phyloP scores from a whole-genome alignment of 495 filamentous ascomycete genomes.

The Monascus purpureus region DNA sequence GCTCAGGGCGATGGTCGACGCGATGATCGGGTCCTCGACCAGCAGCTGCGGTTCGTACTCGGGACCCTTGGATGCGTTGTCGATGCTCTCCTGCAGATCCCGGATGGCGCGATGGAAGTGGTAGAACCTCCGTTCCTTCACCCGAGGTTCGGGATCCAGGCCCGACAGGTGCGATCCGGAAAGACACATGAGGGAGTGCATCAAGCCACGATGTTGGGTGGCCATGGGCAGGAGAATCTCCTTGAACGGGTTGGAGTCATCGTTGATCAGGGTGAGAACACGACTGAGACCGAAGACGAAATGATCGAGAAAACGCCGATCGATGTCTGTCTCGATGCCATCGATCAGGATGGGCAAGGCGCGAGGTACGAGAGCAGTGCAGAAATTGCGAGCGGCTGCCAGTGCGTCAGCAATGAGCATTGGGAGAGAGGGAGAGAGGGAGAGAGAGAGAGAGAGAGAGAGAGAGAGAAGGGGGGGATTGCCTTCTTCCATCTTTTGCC shows the following conservation, averaged over 20 bases:
- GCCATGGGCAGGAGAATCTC: constrained; percentile 80
- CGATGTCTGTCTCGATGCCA: constrained; percentile 73
- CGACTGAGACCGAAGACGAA: constrained; percentile 70
- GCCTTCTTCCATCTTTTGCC: constrained; percentile 66
- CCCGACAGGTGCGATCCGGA: constrained; percentile 65
- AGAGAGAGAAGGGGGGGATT: too few species aligned
- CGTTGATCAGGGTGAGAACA: constrained; percentile 71
- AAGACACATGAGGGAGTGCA: constrained; percentile 84
- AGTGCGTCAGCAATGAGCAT: too few species aligned
- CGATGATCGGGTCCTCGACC: constrained; percentile 45
- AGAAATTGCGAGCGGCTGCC: too few species aligned
- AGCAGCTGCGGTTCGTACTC: constrained; percentile 23
- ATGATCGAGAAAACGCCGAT: constrained; percentile 74
- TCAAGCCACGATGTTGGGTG: constrained; percentile 66
- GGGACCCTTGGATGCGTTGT: constrained; percentile 12
- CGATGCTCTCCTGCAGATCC: constrained; percentile 32
- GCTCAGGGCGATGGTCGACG: constrained; percentile 74
- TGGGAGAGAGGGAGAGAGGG: too few species aligned
- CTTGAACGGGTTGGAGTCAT: constrained; percentile 79
- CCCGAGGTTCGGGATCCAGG: constrained; percentile 28
- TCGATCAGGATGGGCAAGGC: constrained; percentile 67
- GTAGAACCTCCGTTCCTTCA: constrained; percentile 32
- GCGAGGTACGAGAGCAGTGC: constrained; percentile 36
- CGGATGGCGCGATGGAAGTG: constrained; percentile 34
- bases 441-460: too few species aligned